These are phyloP conservation scores for Wallacemonas rigidus DNA, from an alignment of 208 protist species.

Conservation along the genomic window DNA sequence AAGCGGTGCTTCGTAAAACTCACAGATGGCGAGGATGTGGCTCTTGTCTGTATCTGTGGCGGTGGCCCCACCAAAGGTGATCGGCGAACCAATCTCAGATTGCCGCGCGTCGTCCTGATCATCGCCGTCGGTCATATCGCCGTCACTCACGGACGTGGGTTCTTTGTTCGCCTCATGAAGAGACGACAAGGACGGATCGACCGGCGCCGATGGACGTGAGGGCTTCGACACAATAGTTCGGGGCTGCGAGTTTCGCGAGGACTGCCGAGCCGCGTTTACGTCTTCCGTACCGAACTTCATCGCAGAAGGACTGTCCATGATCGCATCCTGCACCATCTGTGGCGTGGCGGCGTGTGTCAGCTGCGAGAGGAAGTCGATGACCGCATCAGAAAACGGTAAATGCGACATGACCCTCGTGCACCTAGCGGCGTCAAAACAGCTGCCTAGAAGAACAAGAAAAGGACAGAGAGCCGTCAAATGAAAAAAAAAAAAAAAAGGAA, in stretches of 20 bases:
- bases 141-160: conserved; percentile 9
- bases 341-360: conserved; percentile 56
- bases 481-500: conserved; percentile 16
- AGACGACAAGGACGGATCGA: background rate
- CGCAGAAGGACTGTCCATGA: conserved; percentile 23
- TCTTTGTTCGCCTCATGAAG: background rate
- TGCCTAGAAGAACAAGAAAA: background rate
- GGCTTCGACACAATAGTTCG: conserved; percentile 16
- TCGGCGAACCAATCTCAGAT: no score
- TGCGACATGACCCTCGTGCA: background rate
- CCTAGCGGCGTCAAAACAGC: no score
- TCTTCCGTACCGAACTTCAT: conserved; percentile 7
- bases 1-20: conserved; percentile 5
- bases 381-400: conserved; percentile 50
- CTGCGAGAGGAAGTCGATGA: conserved; percentile 51
- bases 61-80: background rate
- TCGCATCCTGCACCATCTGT: conserved; percentile 54
- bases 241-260: conserved; percentile 11
- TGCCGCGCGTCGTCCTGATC: conserved; percentile 2
- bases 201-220: background rate
- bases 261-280: conserved; percentile 1
- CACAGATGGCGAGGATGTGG: conserved; percentile 5
- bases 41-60: background rate
- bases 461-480: background rate
- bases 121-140: background rate